These are phyloP conservation scores for Mortierella sp. DNA, from an alignment of 371 early-diverging fungal genomes.

Conservation along the genomic window DNA sequence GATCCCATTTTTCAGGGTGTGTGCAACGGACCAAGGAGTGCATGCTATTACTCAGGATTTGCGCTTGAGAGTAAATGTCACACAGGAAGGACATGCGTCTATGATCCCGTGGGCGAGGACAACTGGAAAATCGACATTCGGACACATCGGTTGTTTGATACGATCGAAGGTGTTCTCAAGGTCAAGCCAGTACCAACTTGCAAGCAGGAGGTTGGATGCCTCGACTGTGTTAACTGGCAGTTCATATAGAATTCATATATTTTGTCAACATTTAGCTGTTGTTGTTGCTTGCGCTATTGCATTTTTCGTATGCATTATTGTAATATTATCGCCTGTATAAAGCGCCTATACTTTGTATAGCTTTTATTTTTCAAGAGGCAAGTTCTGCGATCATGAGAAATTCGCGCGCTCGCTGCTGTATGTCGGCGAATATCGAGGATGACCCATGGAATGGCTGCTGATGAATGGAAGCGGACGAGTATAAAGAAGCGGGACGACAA, in stretches of 20 bases:
- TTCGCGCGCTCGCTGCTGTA: conserved; percentile 44
- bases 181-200: conserved; percentile 70
- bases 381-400: conserved; percentile 39
- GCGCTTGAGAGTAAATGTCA: conserved; percentile 86
- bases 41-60: conserved; percentile 92
- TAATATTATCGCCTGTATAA: too few species aligned
- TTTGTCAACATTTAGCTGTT: background rate
- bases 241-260: conserved; percentile 51
- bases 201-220: conserved; percentile 66
- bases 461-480: background rate
- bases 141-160: conserved; percentile 81
- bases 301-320: background rate
- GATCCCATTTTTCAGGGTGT: conserved; percentile 95
- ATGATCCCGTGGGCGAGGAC: conserved; percentile 75
- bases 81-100: conserved; percentile 69
- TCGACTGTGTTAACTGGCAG: conserved; percentile 82
- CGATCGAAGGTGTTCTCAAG: conserved; percentile 84
- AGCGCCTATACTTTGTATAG: background rate
- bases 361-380: conserved; percentile 9
- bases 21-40: conserved; percentile 80
- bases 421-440: background rate
- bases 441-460: background rate
- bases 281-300: too few species aligned
- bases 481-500: background rate
- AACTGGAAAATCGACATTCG: conserved; percentile 82